Percentiles rank a stretch among this genome's conserved stretches.
phyloP scores from a whole-genome alignment of 176 grass and related monocot genomes.

The Avena atlantica region DNA sequence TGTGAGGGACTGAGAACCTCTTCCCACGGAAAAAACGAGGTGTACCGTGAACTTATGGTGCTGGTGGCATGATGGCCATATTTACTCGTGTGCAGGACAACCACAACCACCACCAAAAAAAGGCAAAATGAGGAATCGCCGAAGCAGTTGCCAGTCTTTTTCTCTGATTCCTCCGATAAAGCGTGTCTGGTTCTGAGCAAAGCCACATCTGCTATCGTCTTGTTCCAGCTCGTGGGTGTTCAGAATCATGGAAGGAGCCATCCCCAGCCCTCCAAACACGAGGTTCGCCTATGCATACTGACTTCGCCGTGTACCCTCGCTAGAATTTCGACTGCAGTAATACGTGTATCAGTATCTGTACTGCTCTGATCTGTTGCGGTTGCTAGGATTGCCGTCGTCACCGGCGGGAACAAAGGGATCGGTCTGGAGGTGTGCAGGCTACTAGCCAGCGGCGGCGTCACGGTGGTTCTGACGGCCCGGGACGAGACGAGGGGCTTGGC shows the following conservation, averaged over 20 bases:
- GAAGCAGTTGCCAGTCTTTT: too few relatives aligned
- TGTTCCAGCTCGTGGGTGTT: background rate
- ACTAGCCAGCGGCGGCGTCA: conserved; percentile 41
- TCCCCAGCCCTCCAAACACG: background rate
- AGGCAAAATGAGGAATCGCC: too few relatives aligned
- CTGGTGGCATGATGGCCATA: too few relatives aligned
- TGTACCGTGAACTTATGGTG: too few relatives aligned
- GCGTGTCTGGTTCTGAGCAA: too few relatives aligned
- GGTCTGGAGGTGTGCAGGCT: conserved; percentile 63
- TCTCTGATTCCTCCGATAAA: too few relatives aligned
- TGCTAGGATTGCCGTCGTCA: conserved; percentile 60
- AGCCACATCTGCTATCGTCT: background rate
- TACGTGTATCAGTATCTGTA: too few relatives aligned
- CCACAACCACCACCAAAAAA: too few relatives aligned
- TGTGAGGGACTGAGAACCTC: too few relatives aligned
- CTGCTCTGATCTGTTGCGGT: background rate
- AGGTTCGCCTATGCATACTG: background rate
- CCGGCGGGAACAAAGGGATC: conserved; percentile 62
- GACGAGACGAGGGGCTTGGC: conserved; percentile 46
- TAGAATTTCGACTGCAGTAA: background rate
- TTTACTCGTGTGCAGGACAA: too few relatives aligned
- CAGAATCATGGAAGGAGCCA: conserved; percentile 19
- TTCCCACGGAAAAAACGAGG: too few relatives aligned
- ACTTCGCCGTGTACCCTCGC: background rate
- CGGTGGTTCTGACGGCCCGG: conserved; percentile 53